A percentile compares a stretch with the other conserved stretches of the same genome.
phyloP scores from a whole-genome alignment of 768 basidiomycete species.

The Leucogyrophana mollusca region DNA sequence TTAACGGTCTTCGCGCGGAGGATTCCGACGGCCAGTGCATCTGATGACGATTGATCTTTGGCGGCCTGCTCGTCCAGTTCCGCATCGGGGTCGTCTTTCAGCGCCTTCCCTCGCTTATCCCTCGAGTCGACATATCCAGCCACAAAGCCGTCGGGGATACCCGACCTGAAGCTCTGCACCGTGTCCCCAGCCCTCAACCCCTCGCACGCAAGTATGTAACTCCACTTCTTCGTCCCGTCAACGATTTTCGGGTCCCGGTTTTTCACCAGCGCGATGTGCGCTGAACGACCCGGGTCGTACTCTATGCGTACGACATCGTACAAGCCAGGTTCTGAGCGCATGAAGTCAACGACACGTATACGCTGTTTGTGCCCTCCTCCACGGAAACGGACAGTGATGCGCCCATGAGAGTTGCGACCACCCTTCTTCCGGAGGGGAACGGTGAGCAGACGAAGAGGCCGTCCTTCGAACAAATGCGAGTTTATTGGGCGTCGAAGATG shows the following conservation, averaged over 20 bases:
- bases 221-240: slow-evolving; percentile 63
- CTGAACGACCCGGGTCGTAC: slow-evolving; percentile 92
- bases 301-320: slow-evolving; percentile 94
- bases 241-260: slow-evolving; percentile 50
- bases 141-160: slow-evolving; percentile 76
- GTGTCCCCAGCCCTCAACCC: slow-evolving; percentile 85
- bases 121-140: slow-evolving; percentile 38
- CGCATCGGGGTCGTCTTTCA: slow-evolving; percentile 14
- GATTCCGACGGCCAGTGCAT: slow-evolving; percentile 77
- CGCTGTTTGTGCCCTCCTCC: slow-evolving; percentile 92
- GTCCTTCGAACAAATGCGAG: slow-evolving; percentile 79
- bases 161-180: slow-evolving; percentile 82
- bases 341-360: slow-evolving; percentile 85
- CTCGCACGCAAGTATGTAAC: slow-evolving; percentile 91
- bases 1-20: slow-evolving; percentile 82
- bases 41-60: slow-evolving; percentile 39
- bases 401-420: slow-evolving; percentile 80
- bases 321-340: slow-evolving; percentile 70
- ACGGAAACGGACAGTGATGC: slow-evolving; percentile 82
- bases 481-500: slow-evolving; percentile 84
- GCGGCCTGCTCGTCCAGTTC: slow-evolving; percentile 21
- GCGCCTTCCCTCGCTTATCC: slow-evolving; percentile 7
- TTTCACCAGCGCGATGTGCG: slow-evolving; percentile 89
- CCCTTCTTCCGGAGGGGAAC: slow-evolving; percentile 79
- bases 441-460: slow-evolving; percentile 84